Conservation (phyloP, 176 grass and related monocot species). For the Triticum monococcum region DNA sequence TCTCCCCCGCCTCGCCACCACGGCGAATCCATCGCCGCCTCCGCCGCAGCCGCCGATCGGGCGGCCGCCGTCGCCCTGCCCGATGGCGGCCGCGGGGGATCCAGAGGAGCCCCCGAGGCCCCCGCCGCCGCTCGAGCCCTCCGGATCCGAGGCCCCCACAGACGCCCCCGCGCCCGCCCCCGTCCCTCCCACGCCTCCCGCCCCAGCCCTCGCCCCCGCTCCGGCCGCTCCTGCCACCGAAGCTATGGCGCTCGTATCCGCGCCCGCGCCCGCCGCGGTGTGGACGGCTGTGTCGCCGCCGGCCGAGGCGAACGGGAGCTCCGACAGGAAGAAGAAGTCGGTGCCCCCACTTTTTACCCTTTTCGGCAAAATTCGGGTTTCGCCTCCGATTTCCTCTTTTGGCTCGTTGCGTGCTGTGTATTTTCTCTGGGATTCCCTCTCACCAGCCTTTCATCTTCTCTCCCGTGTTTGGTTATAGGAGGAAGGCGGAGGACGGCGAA, state of each 20-base stretch:
- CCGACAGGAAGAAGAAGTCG: slow-evolving; percentile 55
- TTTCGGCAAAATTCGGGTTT: slow-evolving; percentile 21
- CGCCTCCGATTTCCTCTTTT: slow-evolving; percentile 28
- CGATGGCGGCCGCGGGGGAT: slow-evolving; percentile 3
- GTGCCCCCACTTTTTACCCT: neutral
- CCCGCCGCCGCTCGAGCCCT: neutral
- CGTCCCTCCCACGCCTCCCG: neutral
- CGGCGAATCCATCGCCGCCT: slow-evolving; percentile 45
- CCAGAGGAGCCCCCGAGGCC: slow-evolving; percentile 15
- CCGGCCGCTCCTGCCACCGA: neutral
- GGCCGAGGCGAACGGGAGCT: slow-evolving; percentile 41
- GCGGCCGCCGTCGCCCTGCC: slow-evolving; percentile 29
- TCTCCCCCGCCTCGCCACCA: slow-evolving; percentile 28
- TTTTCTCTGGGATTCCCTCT: neutral
- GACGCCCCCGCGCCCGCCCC: neutral
- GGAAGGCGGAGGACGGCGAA: slow-evolving; percentile 48
- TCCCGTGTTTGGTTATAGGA: slow-evolving; percentile 17
- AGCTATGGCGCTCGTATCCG: neutral
- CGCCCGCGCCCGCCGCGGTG: neutral
- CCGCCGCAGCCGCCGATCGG: slow-evolving; percentile 25
- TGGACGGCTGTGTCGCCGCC: neutral
- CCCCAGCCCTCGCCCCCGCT: neutral
- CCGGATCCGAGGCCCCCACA: slow-evolving; percentile 43
- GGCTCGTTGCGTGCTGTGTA: slow-evolving; percentile 13
- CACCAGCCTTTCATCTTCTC: too few species aligned